Conservation (phyloP, 2,329 filamentous ascomycete genomes). For the Helotiales sp. region DNA sequence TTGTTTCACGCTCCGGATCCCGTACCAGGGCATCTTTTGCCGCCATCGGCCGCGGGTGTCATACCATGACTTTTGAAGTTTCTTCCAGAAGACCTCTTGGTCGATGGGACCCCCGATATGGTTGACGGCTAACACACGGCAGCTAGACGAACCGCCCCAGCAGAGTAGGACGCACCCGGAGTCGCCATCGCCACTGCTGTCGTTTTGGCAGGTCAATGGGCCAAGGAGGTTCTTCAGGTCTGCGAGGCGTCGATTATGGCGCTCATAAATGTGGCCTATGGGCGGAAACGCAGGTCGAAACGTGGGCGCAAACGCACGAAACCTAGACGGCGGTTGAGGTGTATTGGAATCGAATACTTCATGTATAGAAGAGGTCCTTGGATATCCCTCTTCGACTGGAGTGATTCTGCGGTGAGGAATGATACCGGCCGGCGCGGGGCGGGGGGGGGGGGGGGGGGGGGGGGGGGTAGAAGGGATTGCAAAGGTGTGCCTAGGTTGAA, state of each 20-base stretch:
- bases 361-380: neutral
- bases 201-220: neutral
- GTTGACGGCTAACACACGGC: neutral
- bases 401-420: neutral
- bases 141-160: neutral
- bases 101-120: neutral
- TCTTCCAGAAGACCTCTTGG: neutral
- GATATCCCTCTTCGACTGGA: neutral
- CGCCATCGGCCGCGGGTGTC: neutral
- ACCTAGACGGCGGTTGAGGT: too few relatives aligned
- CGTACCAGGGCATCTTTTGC: neutral
- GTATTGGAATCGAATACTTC: neutral
- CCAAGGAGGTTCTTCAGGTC: neutral
- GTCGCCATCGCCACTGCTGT: neutral
- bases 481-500: neutral
- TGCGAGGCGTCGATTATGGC: neutral
- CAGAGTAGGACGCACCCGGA: neutral
- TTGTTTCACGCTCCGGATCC: neutral
- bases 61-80: neutral
- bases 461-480: neutral
- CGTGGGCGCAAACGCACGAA: too few relatives aligned
- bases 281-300: too few relatives aligned
- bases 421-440: neutral
- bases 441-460: too few relatives aligned
- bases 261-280: neutral